Percentiles rank a stretch among this genome's conserved stretches.
Evolutionary conservation across 23 red algal species (phyloP).

Genomic region (Cyanidioschyzon merolae): DNA sequence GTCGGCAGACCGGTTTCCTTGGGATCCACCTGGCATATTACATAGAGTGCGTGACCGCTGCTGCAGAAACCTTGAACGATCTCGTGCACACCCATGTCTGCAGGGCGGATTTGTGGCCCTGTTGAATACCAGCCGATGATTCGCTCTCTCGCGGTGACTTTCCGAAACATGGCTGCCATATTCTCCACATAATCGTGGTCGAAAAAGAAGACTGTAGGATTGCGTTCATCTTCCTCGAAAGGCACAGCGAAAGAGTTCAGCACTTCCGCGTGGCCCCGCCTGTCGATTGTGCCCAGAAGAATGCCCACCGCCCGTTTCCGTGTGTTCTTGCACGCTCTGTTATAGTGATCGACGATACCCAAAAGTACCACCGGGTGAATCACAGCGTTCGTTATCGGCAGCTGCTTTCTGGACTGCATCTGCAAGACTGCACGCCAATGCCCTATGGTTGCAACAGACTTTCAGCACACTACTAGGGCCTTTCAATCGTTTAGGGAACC

Average conservation of each 20-base stretch:
- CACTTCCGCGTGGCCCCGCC: constrained; percentile 53
- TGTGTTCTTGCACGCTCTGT: constrained; percentile 67
- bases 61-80: constrained; percentile 68
- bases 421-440: no score
- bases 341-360: constrained; percentile 93
- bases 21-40: constrained; percentile 84
- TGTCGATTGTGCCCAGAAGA: constrained; percentile 58
- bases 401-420: not conserved
- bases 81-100: constrained; percentile 82
- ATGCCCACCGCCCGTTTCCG: constrained; percentile 88
- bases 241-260: constrained; percentile 96
- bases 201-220: constrained; percentile 80
- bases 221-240: constrained; percentile 94
- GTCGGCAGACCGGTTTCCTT: constrained; percentile 93
- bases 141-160: constrained; percentile 80
- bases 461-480: no score
- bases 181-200: constrained; percentile 95
- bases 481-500: no score
- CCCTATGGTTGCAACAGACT: no score
- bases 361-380: constrained; percentile 90
- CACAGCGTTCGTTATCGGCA: constrained; percentile 9
- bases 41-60: constrained; percentile 49
- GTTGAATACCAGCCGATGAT: constrained; percentile 99
- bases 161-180: constrained; percentile 96
- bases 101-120: constrained; percentile 84